Evolutionary conservation across 306 rosid genomes (phyloP), one percentile per base, ranked within the genome.

Genomic region (Abrus pulchellus): DNA sequence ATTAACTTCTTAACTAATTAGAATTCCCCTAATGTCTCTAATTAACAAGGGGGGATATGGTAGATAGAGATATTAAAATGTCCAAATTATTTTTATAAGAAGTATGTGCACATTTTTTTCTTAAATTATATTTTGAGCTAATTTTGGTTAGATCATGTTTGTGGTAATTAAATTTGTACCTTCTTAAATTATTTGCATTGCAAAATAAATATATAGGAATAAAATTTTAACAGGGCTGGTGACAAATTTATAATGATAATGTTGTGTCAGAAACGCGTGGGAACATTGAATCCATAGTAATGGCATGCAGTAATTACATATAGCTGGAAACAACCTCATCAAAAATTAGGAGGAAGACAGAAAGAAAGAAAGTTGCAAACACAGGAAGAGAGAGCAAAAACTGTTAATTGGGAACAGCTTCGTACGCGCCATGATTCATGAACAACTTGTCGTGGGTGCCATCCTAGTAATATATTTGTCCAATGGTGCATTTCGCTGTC

Each of bases 181-280:
- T 20, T 20, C 20, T 20, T 20, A 20, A 20, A 20, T 20, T 20
- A 20, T 20, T 20, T 20, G 20, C 20, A 20, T 20, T 20, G 49
- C 49, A 44, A 9, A 44, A 12, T 5, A 34, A 62, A 7, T 40
- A 2, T 7, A 1, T 20, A 20, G 12, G 3, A 38, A 64, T 43
- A n/a, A n/a, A n/a, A n/a, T n/a, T n/a, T n/a, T n/a, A n/a, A n/a
- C n/a, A n/a, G n/a, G n/a, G n/a, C n/a, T n/a, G n/a, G n/a, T n/a
- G n/a, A n/a, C n/a, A n/a, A n/a, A n/a, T n/a, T n/a, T 8, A 49
- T 9, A 2, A n/a, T 44, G 53, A 6, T 32, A 33, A 45, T 5
- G 36, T 56, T 52, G 9, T 57, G 56, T 56, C 48, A 67, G 9
- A 81, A 55, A 66, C 85, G 85, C 85, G 80, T 81, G 30, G 6